A percentile compares a stretch with the other conserved stretches of the same genome.
Evolutionary conservation across 1,284 basidiomycete species (phyloP).

Genomic region (Pyrrhoderma lamaoense): DNA sequence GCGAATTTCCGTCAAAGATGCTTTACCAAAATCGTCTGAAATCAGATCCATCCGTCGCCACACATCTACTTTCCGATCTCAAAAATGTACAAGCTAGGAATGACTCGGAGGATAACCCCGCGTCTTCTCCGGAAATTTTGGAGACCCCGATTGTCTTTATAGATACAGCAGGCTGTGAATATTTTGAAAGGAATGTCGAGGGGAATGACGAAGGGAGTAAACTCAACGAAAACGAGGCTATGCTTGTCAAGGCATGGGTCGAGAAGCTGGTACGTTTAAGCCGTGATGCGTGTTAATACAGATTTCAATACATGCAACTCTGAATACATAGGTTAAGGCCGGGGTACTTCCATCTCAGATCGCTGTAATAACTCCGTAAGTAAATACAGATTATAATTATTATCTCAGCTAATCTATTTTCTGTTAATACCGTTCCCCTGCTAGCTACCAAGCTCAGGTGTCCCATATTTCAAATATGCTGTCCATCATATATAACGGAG

Average conservation of each 20-base stretch:
- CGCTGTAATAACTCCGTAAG: slow-evolving; percentile 85
- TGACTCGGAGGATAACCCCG: slow-evolving; percentile 30
- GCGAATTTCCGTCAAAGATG: slow-evolving; percentile 77
- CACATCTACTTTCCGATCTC: slow-evolving; percentile 68
- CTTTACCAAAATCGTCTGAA: slow-evolving; percentile 73
- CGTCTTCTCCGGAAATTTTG: slow-evolving; percentile 43
- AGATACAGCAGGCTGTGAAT: slow-evolving; percentile 90
- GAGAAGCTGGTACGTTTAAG: slow-evolving; percentile 57
- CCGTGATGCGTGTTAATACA: background rate
- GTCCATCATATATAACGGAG: slow-evolving; percentile 57
- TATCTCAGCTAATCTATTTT: too few relatives aligned
- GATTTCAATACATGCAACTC: background rate
- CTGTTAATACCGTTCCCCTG: background rate
- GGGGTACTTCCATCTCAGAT: slow-evolving; percentile 74
- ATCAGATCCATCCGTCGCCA: slow-evolving; percentile 66
- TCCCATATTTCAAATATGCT: slow-evolving; percentile 69
- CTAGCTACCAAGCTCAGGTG: slow-evolving; percentile 86
- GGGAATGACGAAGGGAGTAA: slow-evolving; percentile 77
- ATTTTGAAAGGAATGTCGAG: slow-evolving; percentile 63
- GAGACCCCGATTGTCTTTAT: slow-evolving; percentile 83
- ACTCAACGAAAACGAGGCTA: slow-evolving; percentile 90
- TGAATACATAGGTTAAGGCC: slow-evolving; percentile 47
- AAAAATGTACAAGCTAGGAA: slow-evolving; percentile 29
- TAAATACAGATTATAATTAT: slow-evolving; percentile 5
- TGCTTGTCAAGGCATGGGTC: slow-evolving; percentile 77